Evolutionary conservation across 129 eudicot species (phyloP), one percentile per base, ranked within the genome.

Genomic region (Artemisia annua): DNA sequence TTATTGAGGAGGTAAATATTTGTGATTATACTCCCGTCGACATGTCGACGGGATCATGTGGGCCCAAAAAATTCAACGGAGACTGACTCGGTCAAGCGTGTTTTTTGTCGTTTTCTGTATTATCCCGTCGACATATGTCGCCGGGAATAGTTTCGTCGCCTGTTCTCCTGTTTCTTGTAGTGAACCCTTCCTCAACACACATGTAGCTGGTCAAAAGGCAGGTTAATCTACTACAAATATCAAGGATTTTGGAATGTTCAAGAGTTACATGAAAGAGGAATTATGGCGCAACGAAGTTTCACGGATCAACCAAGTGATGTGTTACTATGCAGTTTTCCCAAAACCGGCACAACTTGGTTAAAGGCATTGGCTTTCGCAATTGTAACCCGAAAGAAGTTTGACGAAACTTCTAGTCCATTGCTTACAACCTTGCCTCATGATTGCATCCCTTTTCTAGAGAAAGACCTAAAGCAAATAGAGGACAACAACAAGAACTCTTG

Each of bases 291-390:
- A 67, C 30, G 51, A 67, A 58, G 54, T 24, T 80, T 73, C 75
- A 48, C 60, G 30, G 66, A 71, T 43, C 58, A 58, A 5, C 75
- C 75, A 10, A 51, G 26, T 39, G 66, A 67, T 7, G 54, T 79
- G 6, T 11, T 75, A 4, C 0, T 80, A n/a, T 39, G 69, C 22
- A 83, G 76, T 59, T 14, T 14, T 14, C 82, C 82, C 1, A 80
- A 84, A 84, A 56, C 79, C 7, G 85, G 85, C 44, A 72, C 88
- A 2, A 84, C 85, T 7, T 80, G 88, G 88, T 56, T 84, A 48
- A 67, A 74, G 80, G 77, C 77, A 26, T 39, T 64, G 69, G 51
- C 52, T 64, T 64, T 32, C 10, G 69, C 52, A 6, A 64, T 64
- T 39, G 26, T 64, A 64, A 64, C 69, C 7, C 52, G 69, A n/a